Conservation (phyloP, 768 basidiomycete species). For the Naganishia kalamii region DNA sequence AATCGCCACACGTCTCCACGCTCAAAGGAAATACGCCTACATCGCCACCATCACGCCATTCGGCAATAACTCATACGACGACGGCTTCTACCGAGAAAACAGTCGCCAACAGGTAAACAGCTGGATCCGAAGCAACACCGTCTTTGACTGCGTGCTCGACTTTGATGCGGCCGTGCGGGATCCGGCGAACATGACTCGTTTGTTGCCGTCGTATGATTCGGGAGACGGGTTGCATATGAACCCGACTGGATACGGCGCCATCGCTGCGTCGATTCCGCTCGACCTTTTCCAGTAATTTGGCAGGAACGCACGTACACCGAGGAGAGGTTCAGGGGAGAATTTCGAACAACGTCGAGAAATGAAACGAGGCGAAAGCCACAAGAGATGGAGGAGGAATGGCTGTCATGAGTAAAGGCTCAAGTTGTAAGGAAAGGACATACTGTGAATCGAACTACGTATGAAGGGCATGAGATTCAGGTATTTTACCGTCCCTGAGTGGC, state of each 20-base stretch:
- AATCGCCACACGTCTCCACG: constrained; percentile 50
- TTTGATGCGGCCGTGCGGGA: constrained; percentile 45
- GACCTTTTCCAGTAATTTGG: constrained; percentile 22
- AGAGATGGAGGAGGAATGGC: too few species aligned
- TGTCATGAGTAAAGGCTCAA: too few species aligned
- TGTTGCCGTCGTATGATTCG: constrained; percentile 4
- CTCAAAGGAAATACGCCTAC: constrained; percentile 51
- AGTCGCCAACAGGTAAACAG: constrained; percentile 51
- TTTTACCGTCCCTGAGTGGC: too few species aligned
- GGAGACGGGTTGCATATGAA: constrained; percentile 19
- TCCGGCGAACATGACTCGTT: not conserved
- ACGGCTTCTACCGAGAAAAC: constrained; percentile 43
- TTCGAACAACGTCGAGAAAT: too few species aligned
- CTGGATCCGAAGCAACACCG: constrained; percentile 50
- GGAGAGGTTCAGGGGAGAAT: too few species aligned
- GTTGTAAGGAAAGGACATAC: too few species aligned
- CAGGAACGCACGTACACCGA: too few species aligned
- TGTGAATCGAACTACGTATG: too few species aligned
- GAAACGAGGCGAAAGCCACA: too few species aligned
- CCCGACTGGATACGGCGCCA: constrained; percentile 5
- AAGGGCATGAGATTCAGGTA: too few species aligned
- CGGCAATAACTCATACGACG: constrained; percentile 36
- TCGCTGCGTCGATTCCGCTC: constrained; percentile 16
- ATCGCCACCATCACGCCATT: constrained; percentile 56
- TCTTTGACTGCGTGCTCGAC: constrained; percentile 53